Base-by-base conservation (phyloP, 805 yeast genomes). In the Metschnikowia peoriensis region DNA sequence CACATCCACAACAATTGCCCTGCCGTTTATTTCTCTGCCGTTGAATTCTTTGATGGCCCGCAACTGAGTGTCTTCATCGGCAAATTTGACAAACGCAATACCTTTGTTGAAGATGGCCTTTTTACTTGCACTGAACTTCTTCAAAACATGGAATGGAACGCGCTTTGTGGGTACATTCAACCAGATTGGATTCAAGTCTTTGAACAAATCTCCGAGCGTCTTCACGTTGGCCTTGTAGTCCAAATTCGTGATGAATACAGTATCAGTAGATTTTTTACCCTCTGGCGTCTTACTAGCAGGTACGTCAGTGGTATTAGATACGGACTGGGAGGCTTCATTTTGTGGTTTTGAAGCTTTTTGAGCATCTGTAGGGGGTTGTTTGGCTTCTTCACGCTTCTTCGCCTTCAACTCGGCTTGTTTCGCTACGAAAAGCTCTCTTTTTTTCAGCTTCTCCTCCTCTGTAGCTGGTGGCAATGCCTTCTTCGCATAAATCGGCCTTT, bases 11-110 rank as follows among this genome's bases (percentile, higher is more conserved):
- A 79, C 71, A 53, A 91, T 71, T 46, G 75, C 76, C 67, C 88
- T 81, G 47, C 87, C 96, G 55, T 82, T 81, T 60, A 86, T 71
- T 48, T 76, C 79, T 34, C 41, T 77, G 49, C 90, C 96, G 57
- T 86, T 79, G 68, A 84, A 84, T 62, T 82, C 81, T 38, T 77
- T 82, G 54, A 89, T 81, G n/a, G 96, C 97, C 65, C 76, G 72
- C 62, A 79, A 70, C 63, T 89, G 96, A 43, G 77, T 76, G 46
- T 80, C 87, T 58, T 84, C 82, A 53, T 77, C 71, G 46, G 81
- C 75, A 58, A 85, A 83, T 57, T 79, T 80, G 57, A 84, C 81
- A 64, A 86, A 82, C 4, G 86, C 88, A 66, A 81, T 82, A 41
- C 91, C 91, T 63, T 80, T 81, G 62, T 81, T 82, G 62, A 71